phyloP scores from a whole-genome alignment of 2,329 filamentous ascomycete genomes.

The Cryphonectria naterciae region DNA sequence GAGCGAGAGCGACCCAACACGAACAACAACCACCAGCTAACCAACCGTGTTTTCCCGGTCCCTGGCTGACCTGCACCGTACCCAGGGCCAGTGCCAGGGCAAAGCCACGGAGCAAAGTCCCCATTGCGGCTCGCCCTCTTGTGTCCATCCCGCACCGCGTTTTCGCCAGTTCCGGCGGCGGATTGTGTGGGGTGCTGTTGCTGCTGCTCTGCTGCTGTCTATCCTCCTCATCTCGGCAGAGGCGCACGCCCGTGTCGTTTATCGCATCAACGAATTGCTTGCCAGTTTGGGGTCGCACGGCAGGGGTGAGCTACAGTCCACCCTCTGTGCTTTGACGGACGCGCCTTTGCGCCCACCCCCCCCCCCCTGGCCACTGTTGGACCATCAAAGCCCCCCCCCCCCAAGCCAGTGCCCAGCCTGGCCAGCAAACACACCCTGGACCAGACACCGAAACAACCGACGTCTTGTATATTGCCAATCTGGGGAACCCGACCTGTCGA shows the following conservation, averaged over 20 bases:
- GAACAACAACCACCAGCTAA: neutral
- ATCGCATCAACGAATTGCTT: neutral
- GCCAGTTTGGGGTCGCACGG: neutral
- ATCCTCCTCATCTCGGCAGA: neutral
- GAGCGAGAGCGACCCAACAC: neutral
- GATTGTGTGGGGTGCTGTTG: neutral
- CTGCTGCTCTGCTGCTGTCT: neutral
- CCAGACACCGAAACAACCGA: neutral
- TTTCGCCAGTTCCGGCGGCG: neutral
- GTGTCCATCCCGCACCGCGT: neutral
- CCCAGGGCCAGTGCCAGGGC: neutral
- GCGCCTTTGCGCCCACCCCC: neutral
- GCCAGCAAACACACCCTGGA: neutral
- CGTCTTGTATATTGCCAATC: neutral
- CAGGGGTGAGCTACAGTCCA: neutral
- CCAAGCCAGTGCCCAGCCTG: neutral
- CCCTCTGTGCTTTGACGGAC: neutral
- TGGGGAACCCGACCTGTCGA: neutral
- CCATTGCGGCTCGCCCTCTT: neutral
- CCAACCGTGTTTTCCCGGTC: neutral
- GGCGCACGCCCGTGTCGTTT: neutral
- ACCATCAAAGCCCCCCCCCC: neutral
- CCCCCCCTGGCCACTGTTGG: neutral
- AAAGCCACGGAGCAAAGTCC: neutral
- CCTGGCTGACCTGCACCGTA: neutral